Percentiles rank a stretch among this genome's conserved stretches.
These are phyloP conservation scores for Termitomyces sp. DNA, from an alignment of 768 basidiomycete species.

Conservation along the genomic window DNA sequence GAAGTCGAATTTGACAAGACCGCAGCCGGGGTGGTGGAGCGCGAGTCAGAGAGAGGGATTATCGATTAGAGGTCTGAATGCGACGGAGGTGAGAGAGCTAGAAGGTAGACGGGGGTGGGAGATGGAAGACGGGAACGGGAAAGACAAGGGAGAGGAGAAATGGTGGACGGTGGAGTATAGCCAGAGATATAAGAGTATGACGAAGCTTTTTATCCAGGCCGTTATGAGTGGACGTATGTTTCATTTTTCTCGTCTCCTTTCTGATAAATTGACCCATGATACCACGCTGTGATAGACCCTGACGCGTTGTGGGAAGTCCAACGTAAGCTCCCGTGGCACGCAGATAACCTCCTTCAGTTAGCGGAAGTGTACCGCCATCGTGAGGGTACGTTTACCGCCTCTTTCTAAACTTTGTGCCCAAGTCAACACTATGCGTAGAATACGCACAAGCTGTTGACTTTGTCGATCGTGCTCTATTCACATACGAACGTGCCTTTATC, in stretches of 20 bases:
- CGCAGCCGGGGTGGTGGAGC: slow-evolving; percentile 71
- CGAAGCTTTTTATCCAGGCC: slow-evolving; percentile 72
- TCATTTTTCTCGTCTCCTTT: background rate
- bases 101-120: slow-evolving; percentile 32
- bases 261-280: background rate
- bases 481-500: slow-evolving; percentile 86
- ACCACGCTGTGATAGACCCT: slow-evolving; percentile 44
- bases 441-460: slow-evolving; percentile 80
- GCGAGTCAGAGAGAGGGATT: slow-evolving; percentile 68
- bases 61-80: slow-evolving; percentile 49
- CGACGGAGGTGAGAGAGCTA: slow-evolving; percentile 47
- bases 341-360: slow-evolving; percentile 84
- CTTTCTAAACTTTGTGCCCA: too few relatives aligned
- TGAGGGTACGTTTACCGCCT: slow-evolving; percentile 51
- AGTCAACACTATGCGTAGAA: slow-evolving; percentile 36
- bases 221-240: slow-evolving; percentile 76
- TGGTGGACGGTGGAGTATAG: slow-evolving; percentile 91
- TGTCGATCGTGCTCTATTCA: slow-evolving; percentile 89
- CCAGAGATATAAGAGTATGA: slow-evolving; percentile 76
- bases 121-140: slow-evolving; percentile 4
- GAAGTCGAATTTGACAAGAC: slow-evolving; percentile 72
- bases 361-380: slow-evolving; percentile 82
- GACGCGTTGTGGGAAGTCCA: slow-evolving; percentile 73
- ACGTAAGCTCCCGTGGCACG: slow-evolving; percentile 83
- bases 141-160: slow-evolving; percentile 45